phyloP scores from a whole-genome alignment of 441 rosid genomes.

The Mallotus repandus region DNA sequence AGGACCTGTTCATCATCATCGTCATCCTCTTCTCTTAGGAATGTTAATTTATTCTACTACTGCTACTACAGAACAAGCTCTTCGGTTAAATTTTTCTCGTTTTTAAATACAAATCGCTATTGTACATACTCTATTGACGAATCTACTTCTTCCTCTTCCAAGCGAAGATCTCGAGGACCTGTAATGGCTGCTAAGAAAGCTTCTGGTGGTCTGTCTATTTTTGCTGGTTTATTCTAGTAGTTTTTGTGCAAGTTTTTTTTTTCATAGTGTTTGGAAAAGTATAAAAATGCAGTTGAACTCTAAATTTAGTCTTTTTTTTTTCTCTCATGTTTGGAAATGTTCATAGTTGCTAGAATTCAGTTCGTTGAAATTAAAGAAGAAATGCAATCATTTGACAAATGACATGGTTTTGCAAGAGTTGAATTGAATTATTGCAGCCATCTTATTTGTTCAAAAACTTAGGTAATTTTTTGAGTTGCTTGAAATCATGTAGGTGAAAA shows the following conservation, averaged over 20 bases:
- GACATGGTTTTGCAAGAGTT: too few species aligned
- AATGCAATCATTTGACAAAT: too few species aligned
- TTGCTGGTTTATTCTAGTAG: background rate
- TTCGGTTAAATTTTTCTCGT: conserved; percentile 44
- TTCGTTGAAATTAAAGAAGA: too few species aligned
- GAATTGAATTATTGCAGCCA: background rate
- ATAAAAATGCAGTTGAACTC: background rate
- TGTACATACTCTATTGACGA: conserved; percentile 45
- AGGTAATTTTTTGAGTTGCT: conserved; percentile 4
- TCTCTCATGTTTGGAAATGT: too few species aligned
- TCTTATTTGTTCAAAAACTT: background rate
- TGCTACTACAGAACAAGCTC: conserved; percentile 44
- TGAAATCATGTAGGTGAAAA: conserved; percentile 55
- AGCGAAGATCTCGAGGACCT: conserved; percentile 87
- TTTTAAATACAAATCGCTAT: conserved; percentile 39
- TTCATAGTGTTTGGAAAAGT: background rate
- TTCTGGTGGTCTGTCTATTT: conserved; percentile 50
- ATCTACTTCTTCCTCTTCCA: conserved; percentile 56
- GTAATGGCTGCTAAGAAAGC: conserved; percentile 93
- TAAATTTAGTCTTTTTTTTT: background rate
- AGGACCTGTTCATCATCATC: conserved; percentile 38
- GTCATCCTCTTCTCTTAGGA: conserved; percentile 33
- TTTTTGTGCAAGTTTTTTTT: background rate
- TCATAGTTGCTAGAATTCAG: too few species aligned
- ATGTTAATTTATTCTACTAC: conserved; percentile 35